These are phyloP conservation scores for Yarrowia alimentaria DNA, from an alignment of 805 yeast species.

Conservation along the genomic window DNA sequence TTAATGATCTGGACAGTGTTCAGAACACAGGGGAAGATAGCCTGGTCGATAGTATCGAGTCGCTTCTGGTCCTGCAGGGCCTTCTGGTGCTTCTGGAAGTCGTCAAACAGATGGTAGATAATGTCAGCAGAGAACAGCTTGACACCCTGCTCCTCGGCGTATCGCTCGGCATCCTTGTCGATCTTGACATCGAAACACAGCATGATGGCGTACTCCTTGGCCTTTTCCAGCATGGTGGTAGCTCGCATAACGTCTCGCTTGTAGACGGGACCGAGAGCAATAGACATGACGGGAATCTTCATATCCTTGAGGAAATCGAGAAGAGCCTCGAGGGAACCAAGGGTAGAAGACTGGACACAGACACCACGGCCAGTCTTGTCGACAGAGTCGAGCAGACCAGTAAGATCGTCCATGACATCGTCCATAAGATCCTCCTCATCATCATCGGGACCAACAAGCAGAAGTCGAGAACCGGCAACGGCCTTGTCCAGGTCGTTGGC, in stretches of 20 bases:
- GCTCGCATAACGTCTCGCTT: constrained; percentile 99
- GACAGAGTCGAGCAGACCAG: constrained; percentile 90
- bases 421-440: constrained; percentile 98
- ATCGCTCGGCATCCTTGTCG: constrained; percentile 98
- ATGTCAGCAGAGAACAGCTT: constrained; percentile 93
- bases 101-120: constrained; percentile 94
- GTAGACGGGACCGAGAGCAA: constrained; percentile 96
- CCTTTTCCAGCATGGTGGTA: constrained; percentile 92
- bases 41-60: constrained; percentile 80
- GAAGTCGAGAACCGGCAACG: constrained; percentile 95
- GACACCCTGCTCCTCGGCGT: constrained; percentile 89
- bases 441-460: constrained; percentile 94
- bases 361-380: constrained; percentile 97
- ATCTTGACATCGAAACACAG: constrained; percentile 95
- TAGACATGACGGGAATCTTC: constrained; percentile 99
- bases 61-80: constrained; percentile 87
- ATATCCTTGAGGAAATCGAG: constrained; percentile 94
- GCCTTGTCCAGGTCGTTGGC: constrained; percentile 98
- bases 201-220: constrained; percentile 96
- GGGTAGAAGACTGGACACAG: constrained; percentile 95
- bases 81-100: constrained; percentile 87
- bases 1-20: constrained; percentile 94
- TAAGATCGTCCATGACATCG: constrained; percentile 97
- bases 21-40: constrained; percentile 92
- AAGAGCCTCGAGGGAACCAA: constrained; percentile 96